These are phyloP conservation scores for Fennellomyces sp. DNA, from an alignment of 371 early-diverging fungal genomes.

Conservation along the genomic window DNA sequence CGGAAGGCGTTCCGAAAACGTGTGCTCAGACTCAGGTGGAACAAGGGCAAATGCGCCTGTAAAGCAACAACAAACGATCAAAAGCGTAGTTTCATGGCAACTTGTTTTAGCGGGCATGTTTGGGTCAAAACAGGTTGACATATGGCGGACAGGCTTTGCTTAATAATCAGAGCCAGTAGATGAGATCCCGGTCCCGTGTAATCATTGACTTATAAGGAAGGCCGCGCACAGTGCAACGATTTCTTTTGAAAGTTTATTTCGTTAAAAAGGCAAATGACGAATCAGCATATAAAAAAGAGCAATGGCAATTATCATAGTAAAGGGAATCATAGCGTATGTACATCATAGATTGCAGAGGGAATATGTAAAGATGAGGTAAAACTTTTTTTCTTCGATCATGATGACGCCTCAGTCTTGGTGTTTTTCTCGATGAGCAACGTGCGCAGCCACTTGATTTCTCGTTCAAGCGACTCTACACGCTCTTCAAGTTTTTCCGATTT, in stretches of 20 bases:
- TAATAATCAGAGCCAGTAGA: too few relatives aligned
- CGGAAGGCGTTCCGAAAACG: too few relatives aligned
- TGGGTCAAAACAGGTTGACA: too few relatives aligned
- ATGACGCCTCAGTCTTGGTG: background rate
- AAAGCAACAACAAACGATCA: too few relatives aligned
- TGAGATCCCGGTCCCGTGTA: constrained; percentile 4
- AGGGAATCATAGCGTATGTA: background rate
- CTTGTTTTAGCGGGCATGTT: too few relatives aligned
- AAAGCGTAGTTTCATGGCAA: too few relatives aligned
- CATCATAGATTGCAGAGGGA: background rate
- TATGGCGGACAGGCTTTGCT: too few relatives aligned
- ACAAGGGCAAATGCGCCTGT: too few relatives aligned
- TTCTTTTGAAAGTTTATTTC: background rate
- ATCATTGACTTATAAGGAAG: constrained; percentile 1
- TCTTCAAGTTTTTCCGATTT: constrained; percentile 71
- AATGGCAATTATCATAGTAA: background rate
- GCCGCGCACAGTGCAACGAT: constrained; percentile 2
- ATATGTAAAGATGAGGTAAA: background rate
- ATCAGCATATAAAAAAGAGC: background rate
- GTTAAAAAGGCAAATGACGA: background rate
- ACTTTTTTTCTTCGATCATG: background rate
- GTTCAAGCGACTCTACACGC: constrained; percentile 75
- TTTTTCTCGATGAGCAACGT: constrained; percentile 77
- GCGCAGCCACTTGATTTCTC: constrained; percentile 86
- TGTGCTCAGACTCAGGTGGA: too few relatives aligned